Conservation (phyloP, 768 basidiomycete species). For the Candolleomyces aberdarensis region DNA sequence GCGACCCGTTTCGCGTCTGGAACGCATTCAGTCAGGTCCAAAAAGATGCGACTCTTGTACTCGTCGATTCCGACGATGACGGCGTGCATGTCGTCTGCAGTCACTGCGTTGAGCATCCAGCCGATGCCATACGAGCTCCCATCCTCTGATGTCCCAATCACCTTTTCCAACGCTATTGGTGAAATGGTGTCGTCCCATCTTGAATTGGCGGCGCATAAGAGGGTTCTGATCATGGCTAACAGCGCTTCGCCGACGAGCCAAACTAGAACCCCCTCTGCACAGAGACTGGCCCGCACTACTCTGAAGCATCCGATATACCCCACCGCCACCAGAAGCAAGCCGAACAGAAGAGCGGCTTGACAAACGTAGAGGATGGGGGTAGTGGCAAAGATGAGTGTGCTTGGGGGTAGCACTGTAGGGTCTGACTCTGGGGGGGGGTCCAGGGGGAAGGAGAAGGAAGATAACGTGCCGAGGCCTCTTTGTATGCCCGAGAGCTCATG, state of each 20-base stretch:
- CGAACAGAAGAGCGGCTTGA: neutral
- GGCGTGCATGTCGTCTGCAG: slow-evolving; percentile 1
- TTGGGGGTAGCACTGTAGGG: neutral
- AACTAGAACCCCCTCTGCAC: neutral
- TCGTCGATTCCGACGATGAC: neutral
- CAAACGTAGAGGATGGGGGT: no score
- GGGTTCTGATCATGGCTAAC: neutral
- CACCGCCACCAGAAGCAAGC: neutral
- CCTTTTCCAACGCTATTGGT: neutral
- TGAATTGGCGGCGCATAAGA: neutral
- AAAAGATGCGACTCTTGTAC: neutral
- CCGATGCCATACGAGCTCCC: neutral
- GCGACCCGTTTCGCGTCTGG: neutral
- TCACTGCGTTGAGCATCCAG: neutral
- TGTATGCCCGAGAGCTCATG: no score
- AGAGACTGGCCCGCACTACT: neutral
- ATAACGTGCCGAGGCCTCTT: neutral
- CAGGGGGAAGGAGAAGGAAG: neutral
- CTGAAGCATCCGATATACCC: slow-evolving; percentile 6
- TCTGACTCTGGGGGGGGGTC: neutral
- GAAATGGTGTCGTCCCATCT: neutral
- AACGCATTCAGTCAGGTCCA: neutral
- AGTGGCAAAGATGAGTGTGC: neutral
- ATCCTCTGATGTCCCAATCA: neutral
- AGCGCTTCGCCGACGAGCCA: neutral